Base-by-base conservation (phyloP, 2,329 filamentous ascomycete genomes). In the Colletotrichum horii region DNA sequence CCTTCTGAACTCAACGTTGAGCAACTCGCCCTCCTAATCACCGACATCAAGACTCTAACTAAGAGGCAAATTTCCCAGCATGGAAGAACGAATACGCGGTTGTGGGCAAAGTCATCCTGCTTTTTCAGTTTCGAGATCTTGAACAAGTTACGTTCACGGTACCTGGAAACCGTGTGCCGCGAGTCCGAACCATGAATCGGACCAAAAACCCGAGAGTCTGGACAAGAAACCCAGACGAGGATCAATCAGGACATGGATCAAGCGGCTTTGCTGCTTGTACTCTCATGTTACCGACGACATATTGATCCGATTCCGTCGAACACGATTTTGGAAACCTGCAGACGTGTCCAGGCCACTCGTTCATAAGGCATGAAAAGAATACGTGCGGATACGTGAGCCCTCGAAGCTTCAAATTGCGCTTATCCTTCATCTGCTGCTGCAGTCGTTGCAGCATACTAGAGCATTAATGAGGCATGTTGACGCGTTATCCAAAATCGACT, bases 401-500 rank as follows among this genome's bases (percentile, higher is more conserved):
- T 65, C 36, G 34, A 24, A 15, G 19, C 26, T 66, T 2, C 43
- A 2, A 22, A 66, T n/a, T 26, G 11, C n/a, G 30, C 4, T 48
- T n/a, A 48, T 48, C 43, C 43, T 52, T 1, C n/a, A 22, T 52
- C 12, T 22, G 43, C 2, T n/a, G 43, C 43, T 22, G 43, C 0
- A 52, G 4, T 22, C 55, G 16, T 28, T 55, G 28, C 8, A 55
- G 19, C 28, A 5, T 11, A 9, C 11, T 28, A 43, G 43, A 48
- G 43, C 28, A 32, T 22, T 22, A 1, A 52, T 14, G 2, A 52
- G 3, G n/a, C 0, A 1, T 3, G 6, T 14, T 22, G 19, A 4
- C 43, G 0, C 2, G 5, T 6, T n/a, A 11, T 4, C 38, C 38
- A 3, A n/a, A 2, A 2, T 43, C 1, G 2, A n/a, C 1, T 6